Conservation (phyloP, 805 yeast species). For the Monosporozyma aquatica region DNA sequence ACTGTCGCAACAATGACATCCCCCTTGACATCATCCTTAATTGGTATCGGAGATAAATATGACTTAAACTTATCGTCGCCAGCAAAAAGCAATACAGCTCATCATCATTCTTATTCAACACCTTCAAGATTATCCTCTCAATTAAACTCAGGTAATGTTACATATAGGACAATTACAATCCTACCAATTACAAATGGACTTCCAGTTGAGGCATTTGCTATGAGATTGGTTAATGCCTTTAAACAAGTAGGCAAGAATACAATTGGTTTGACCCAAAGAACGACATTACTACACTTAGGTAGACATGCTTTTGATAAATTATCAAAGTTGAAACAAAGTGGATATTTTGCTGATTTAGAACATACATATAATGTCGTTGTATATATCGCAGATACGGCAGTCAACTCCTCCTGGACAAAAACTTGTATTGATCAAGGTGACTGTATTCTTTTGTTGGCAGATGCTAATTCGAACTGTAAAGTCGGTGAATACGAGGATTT, state of each 20-base stretch:
- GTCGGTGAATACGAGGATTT: constrained; percentile 82
- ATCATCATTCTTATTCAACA: constrained; percentile 4
- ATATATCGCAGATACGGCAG: constrained; percentile 79
- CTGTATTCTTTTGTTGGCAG: constrained; percentile 81
- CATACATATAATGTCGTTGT: constrained; percentile 82
- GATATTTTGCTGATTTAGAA: constrained; percentile 84
- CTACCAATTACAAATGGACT: constrained; percentile 71
- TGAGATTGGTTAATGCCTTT: constrained; percentile 59
- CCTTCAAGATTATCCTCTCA: background rate
- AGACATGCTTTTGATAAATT: constrained; percentile 87
- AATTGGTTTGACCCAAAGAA: constrained; percentile 73
- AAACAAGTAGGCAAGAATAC: constrained; percentile 64
- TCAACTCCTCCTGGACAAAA: constrained; percentile 79
- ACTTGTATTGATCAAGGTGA: constrained; percentile 94
- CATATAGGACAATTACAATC: constrained; percentile 73
- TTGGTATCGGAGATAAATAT: constrained; percentile 18
- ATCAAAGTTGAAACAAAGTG: constrained; percentile 76
- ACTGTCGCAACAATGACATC: constrained; percentile 4
- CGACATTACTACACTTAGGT: constrained; percentile 73
- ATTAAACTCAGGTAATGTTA: constrained; percentile 1
- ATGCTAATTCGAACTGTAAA: constrained; percentile 62
- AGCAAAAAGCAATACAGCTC: constrained; percentile 8
- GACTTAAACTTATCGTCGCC: constrained; percentile 29
- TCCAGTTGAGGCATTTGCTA: constrained; percentile 84
- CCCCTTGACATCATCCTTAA: background rate